Conservation (phyloP, 2,329 filamentous ascomycete genomes). For the Neofusicoccum sp. region DNA sequence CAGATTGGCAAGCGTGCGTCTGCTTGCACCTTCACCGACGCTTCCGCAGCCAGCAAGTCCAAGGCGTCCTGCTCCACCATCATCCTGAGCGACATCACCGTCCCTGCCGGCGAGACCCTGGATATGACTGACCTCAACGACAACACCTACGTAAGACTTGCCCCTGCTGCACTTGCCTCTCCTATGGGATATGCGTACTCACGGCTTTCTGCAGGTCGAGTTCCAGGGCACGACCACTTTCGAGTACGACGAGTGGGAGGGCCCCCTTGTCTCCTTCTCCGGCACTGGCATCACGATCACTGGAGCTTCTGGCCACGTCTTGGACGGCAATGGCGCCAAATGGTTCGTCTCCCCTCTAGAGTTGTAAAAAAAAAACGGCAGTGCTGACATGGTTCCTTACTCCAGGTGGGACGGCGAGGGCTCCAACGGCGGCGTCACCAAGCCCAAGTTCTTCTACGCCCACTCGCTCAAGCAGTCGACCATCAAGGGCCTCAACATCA, state of each 20-base stretch:
- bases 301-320: slow-evolving; percentile 34
- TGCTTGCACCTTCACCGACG: slow-evolving; percentile 21
- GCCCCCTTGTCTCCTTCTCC: slow-evolving; percentile 38
- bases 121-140: slow-evolving; percentile 55
- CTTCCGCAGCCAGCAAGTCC: slow-evolving; percentile 15
- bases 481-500: slow-evolving; percentile 48
- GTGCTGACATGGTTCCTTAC: too few species aligned
- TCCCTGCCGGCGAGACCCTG: slow-evolving; percentile 43
- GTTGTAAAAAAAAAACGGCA: too few species aligned
- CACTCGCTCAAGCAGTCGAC: slow-evolving; percentile 28
- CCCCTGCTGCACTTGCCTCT: not conserved
- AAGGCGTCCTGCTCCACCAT: slow-evolving; percentile 19
- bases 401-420: slow-evolving; percentile 49
- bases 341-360: too few species aligned
- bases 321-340: slow-evolving; percentile 41
- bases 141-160: slow-evolving; percentile 30
- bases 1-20: slow-evolving; percentile 23
- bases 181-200: not conserved
- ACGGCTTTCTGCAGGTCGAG: not conserved
- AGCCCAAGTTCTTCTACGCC: slow-evolving; percentile 24
- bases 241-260: slow-evolving; percentile 40
- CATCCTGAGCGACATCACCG: slow-evolving; percentile 16
- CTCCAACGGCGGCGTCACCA: slow-evolving; percentile 45
- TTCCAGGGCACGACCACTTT: slow-evolving; percentile 30
- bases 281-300: slow-evolving; percentile 43